Evolutionary conservation across 75 land plant genomes (phyloP).

Genomic region (Sequoia sempervirens): DNA sequence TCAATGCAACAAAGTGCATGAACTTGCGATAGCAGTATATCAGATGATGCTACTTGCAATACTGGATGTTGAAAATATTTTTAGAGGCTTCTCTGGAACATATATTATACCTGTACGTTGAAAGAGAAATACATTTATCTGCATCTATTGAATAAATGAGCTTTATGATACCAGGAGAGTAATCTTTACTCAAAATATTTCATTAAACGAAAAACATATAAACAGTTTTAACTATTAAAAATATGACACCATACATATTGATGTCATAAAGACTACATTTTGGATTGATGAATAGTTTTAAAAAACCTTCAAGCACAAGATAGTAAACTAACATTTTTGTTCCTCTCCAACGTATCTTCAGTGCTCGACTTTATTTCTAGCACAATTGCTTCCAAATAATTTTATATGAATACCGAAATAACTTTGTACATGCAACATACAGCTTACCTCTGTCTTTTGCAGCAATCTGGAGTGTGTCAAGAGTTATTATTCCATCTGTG

Average conservation of each 20-base stretch:
- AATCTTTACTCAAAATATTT: not conserved
- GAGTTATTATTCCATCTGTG: slow-evolving; percentile 95
- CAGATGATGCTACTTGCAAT: slow-evolving; percentile 61
- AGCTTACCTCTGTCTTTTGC: slow-evolving; percentile 83
- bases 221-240: not conserved
- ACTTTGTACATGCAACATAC: not conserved
- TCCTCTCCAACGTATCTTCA: not conserved
- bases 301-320: not conserved
- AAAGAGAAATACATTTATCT: not conserved
- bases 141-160: not conserved
- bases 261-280: not conserved
- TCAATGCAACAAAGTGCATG: not conserved
- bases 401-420: not conserved
- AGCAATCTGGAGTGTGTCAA: slow-evolving; percentile 87
- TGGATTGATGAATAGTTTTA: not conserved
- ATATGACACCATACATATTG: not conserved
- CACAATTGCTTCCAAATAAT: not conserved
- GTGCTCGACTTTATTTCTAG: not conserved
- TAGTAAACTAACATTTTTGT: not conserved
- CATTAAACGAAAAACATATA: not conserved
- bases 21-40: not conserved
- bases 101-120: slow-evolving; percentile 60
- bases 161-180: not conserved
- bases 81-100: slow-evolving; percentile 75
- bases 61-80: slow-evolving; percentile 80